Base-by-base conservation (phyloP, 345 rosid genomes). In the Turnera subulata region DNA sequence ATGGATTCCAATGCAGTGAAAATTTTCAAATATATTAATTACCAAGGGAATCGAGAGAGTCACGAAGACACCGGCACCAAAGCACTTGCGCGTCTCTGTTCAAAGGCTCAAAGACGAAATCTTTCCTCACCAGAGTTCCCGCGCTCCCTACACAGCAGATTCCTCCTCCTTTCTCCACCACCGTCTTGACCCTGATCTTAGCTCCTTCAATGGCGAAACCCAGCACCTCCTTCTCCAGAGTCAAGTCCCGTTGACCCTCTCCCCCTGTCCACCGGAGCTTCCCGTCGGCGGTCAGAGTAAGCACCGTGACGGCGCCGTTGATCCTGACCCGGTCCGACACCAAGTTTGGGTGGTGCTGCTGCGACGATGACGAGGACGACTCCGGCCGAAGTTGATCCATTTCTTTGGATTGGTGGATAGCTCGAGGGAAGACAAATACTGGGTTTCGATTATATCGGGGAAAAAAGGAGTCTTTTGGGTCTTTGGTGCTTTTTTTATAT, bases 31-130 rank as follows among this genome's bases (percentile, higher is more conserved):
- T 11, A 16, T n/a, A 2, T n/a, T n/a, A 46, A 29, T 58, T 68
- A 92, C 97, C 95, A 2, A 84, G 78, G 72, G 91, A 80, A 58
- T 75, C 82, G 2, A 89, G 66, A 33, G 44, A 74, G 50, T 73
- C 78, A 13, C 73, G 81, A 46, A 89, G 85, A 67, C 73, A 78
- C 20, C 76, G 77, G 51, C 81, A 77, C 96, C 93, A 92, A 8
- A 80, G 75, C 0, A 56, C 55, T 64, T 61, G 75, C 11, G 91
- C 84, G 50, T 84, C 94, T 20, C 66, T 70, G 6, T 83, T 60
- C 57, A 76, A 67, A 63, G 83, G 82, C 76, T 87, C 84, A 73
- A 93, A 89, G n/a, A 78, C 78, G 53, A 85, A 74, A 59, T 91
- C 84, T 62, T 63, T 82, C 73, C 96, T 86, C 54, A 52, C 71